These are phyloP conservation scores for Dictyostelium firmibasis DNA, from an alignment of 78 protist species.

Conservation along the genomic window DNA sequence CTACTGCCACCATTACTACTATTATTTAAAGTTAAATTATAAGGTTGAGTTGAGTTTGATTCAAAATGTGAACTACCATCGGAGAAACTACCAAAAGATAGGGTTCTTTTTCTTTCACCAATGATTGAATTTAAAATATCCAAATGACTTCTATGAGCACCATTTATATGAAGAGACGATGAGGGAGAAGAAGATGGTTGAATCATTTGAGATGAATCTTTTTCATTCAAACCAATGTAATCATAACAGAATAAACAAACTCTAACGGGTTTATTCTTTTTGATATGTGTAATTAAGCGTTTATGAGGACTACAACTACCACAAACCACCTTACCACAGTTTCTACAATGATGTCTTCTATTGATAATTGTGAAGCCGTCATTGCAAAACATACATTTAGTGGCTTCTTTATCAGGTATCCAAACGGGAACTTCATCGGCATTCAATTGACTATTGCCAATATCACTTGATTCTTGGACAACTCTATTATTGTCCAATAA, in stretches of 20 bases:
- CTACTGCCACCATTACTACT: neutral
- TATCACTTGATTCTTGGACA: neutral
- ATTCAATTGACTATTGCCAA: neutral
- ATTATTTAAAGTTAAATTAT: neutral
- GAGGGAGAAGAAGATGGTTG: neutral
- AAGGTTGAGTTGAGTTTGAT: neutral
- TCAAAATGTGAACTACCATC: neutral
- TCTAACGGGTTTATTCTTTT: slow-evolving; percentile 53
- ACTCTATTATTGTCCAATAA: neutral
- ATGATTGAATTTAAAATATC: neutral
- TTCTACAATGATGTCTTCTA: slow-evolving; percentile 82
- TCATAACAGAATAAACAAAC: slow-evolving; percentile 72
- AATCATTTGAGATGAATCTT: neutral
- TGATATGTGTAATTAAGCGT: slow-evolving; percentile 3
- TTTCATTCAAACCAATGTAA: slow-evolving; percentile 33
- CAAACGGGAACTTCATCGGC: slow-evolving; percentile 73
- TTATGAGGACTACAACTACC: slow-evolving; percentile 67
- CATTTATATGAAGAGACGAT: neutral
- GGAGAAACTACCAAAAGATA: neutral
- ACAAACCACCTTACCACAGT: slow-evolving; percentile 83
- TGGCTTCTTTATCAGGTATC: slow-evolving; percentile 77
- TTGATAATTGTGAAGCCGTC: slow-evolving; percentile 67
- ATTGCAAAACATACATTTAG: slow-evolving; percentile 75
- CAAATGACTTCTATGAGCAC: neutral
- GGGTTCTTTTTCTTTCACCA: neutral